Conservation (phyloP, 2,329 filamentous ascomycete species). For the Beauveria varroae region DNA sequence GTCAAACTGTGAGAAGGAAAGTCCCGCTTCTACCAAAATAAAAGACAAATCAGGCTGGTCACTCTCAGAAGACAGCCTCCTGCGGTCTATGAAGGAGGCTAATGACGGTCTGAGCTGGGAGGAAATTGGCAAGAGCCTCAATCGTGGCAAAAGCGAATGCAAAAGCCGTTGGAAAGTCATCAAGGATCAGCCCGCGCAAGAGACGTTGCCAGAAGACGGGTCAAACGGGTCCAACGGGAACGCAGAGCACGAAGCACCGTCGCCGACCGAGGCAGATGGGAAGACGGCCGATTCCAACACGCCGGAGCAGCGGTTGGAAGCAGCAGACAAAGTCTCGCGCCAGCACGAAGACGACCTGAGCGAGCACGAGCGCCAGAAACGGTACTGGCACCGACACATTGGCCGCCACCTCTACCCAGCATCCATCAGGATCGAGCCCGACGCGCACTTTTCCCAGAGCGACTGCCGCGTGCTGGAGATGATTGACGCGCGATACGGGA, state of each 20-base stretch:
- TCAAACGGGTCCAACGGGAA: background rate
- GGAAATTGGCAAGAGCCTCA: constrained; percentile 3
- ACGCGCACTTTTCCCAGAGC: constrained; percentile 20
- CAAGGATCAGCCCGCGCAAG: background rate
- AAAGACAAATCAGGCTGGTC: constrained; percentile 17
- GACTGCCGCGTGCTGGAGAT: constrained; percentile 30
- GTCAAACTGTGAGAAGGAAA: background rate
- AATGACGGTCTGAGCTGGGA: constrained; percentile 14
- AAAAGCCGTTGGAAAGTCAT: constrained; percentile 2
- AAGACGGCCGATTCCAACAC: background rate
- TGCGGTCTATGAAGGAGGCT: constrained; percentile 27
- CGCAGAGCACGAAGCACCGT: background rate
- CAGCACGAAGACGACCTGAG: background rate
- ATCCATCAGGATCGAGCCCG: constrained; percentile 15
- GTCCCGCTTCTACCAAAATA: too few relatives aligned
- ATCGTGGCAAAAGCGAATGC: constrained; percentile 1
- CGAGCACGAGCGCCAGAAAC: constrained; percentile 17
- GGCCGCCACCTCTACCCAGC: constrained; percentile 24
- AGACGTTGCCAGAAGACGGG: background rate
- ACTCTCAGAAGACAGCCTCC: constrained; percentile 27
- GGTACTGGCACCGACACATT: constrained; percentile 26
- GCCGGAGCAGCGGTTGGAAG: background rate
- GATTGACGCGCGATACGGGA: constrained; percentile 26
- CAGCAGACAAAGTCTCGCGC: background rate
- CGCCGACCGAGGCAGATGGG: background rate